phyloP scores from a whole-genome alignment of 176 grass and related monocot genomes.

The Pharus latifolius region DNA sequence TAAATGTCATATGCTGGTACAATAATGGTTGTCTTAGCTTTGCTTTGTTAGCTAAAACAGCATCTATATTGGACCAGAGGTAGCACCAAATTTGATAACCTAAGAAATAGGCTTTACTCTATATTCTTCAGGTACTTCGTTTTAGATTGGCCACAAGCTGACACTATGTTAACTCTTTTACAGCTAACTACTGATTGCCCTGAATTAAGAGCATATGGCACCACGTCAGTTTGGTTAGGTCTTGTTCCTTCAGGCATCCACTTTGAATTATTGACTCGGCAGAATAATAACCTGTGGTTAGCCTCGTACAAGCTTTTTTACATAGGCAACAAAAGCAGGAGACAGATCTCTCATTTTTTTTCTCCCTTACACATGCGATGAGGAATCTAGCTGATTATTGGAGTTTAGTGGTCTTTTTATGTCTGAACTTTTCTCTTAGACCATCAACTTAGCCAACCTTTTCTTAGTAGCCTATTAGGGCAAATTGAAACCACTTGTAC shows the following conservation, averaged over 20 bases:
- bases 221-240: slow-evolving; percentile 30
- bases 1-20: no score
- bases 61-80: no score
- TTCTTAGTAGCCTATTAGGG: slow-evolving; percentile 38
- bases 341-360: slow-evolving; percentile 31
- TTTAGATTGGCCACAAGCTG: slow-evolving; percentile 22
- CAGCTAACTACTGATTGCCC: slow-evolving; percentile 12
- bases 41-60: no score
- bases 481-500: slow-evolving; percentile 34
- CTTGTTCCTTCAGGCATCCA: slow-evolving; percentile 29
- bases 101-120: slow-evolving; percentile 9
- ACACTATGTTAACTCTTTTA: slow-evolving; percentile 11
- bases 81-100: slow-evolving; percentile 15
- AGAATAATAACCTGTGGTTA: slow-evolving; percentile 25
- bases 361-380: slow-evolving; percentile 25
- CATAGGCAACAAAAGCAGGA: slow-evolving; percentile 24
- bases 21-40: no score
- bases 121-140: slow-evolving; percentile 27
- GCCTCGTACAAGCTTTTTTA: slow-evolving; percentile 43
- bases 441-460: slow-evolving; percentile 27
- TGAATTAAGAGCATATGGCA: slow-evolving; percentile 6
- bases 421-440: slow-evolving; percentile 29
- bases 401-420: slow-evolving; percentile 20
- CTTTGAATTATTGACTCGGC: slow-evolving; percentile 28
- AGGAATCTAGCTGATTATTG: slow-evolving; percentile 32